Percentiles rank a stretch among this genome's conserved stretches.
phyloP scores from a whole-genome alignment of 1,139 yeast genomes.

The Debaryomyces fabryi region DNA sequence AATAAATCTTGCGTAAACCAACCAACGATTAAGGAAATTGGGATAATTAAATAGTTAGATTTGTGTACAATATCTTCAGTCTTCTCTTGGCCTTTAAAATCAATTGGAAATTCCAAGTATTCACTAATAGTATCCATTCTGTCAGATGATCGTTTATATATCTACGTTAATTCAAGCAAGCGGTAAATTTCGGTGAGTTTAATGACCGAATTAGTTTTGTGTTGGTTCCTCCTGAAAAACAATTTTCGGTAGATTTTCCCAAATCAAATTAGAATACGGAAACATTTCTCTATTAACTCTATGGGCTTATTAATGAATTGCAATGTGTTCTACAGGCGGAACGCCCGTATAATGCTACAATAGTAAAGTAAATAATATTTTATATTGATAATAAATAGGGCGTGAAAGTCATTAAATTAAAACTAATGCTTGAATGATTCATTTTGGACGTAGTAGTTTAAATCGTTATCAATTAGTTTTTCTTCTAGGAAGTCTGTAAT shows the following conservation, averaged over 20 bases:
- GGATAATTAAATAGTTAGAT: slow-evolving; percentile 23
- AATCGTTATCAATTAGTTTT: slow-evolving; percentile 40
- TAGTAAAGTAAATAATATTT: neutral
- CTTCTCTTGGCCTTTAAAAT: slow-evolving; percentile 59
- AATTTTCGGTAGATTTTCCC: neutral
- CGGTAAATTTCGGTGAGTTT: slow-evolving; percentile 3
- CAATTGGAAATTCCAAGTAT: slow-evolving; percentile 59
- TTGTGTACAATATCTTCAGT: slow-evolving; percentile 32
- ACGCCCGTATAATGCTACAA: neutral
- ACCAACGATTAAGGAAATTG: slow-evolving; percentile 50
- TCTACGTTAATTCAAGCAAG: slow-evolving; percentile 4
- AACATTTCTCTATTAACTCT: neutral
- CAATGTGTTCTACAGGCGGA: neutral
- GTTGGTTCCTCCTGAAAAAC: neutral
- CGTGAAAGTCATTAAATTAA: slow-evolving; percentile 9
- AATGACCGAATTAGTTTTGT: slow-evolving; percentile 3
- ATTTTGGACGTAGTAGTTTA: slow-evolving; percentile 30
- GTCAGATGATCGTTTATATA: neutral
- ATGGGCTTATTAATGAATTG: neutral
- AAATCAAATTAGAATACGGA: neutral
- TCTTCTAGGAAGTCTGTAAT: slow-evolving; percentile 47
- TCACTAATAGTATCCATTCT: slow-evolving; percentile 9
- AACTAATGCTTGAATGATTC: slow-evolving; percentile 7
- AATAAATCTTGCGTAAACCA: slow-evolving; percentile 43
- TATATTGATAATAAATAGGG: slow-evolving; percentile 7